These are phyloP conservation scores for Pseudopediastrum boryanum DNA, from an alignment of 139 green algal genomes.

Conservation along the genomic window DNA sequence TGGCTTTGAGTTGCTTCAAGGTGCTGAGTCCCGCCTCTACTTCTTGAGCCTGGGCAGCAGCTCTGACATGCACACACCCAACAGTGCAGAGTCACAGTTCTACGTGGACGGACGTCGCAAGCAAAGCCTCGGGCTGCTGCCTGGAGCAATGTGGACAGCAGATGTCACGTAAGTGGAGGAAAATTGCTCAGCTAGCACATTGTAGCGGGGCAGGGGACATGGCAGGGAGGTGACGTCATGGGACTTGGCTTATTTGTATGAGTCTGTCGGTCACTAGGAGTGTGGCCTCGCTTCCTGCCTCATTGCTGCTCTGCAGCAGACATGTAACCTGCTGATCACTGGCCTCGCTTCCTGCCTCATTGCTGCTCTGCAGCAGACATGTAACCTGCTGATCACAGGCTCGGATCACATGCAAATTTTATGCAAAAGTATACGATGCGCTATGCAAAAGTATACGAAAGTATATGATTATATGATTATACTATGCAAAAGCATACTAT, in stretches of 20 bases:
- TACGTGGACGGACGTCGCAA: constrained; percentile 30
- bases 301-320: no score
- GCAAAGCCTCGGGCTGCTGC: constrained; percentile 35
- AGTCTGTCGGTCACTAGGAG: neutral
- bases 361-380: no score
- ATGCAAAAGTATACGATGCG: no score
- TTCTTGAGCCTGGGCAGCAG: constrained; percentile 62
- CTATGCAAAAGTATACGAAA: no score
- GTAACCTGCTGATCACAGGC: no score
- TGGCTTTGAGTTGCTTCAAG: constrained; percentile 36
- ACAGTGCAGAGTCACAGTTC: constrained; percentile 33
- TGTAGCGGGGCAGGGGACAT: neutral
- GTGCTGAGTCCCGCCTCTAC: constrained; percentile 48
- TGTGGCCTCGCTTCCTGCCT: no score
- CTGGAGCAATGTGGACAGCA: constrained; percentile 46
- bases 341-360: no score
- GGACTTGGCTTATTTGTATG: neutral
- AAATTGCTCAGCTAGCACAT: no score
- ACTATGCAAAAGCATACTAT: no score
- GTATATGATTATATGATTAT: no score
- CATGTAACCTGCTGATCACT: no score
- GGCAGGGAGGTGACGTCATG: neutral
- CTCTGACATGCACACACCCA: constrained; percentile 78
- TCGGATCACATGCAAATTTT: no score
- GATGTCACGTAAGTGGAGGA: constrained; percentile 40